phyloP scores from a whole-genome alignment of 2,329 filamentous ascomycete species.

The Colletotrichum sp. region DNA sequence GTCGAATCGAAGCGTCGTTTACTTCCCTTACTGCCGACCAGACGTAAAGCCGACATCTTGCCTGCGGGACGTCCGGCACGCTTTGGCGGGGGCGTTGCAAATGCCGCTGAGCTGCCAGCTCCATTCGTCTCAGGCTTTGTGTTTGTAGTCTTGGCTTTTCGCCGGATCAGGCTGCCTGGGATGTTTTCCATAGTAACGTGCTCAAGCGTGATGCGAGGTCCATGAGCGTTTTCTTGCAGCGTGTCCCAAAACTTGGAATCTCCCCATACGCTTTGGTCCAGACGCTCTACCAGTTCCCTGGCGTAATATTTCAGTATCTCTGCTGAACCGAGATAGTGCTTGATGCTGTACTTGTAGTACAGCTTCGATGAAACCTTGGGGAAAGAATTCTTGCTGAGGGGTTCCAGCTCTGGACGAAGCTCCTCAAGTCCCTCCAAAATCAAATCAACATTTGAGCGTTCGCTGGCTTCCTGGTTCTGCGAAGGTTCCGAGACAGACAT shows the following conservation, averaged over 20 bases:
- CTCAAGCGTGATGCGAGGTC: neutral
- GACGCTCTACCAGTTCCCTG: slow-evolving; percentile 29
- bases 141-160: neutral
- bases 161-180: neutral
- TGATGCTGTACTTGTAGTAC: slow-evolving; percentile 40
- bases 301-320: slow-evolving; percentile 43
- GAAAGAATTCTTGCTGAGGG: slow-evolving; percentile 1
- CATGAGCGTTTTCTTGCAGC: slow-evolving; percentile 25
- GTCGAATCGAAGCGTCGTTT: slow-evolving; percentile 50
- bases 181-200: neutral
- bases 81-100: slow-evolving; percentile 6
- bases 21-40: slow-evolving; percentile 34
- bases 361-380: slow-evolving; percentile 36
- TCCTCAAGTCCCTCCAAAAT: slow-evolving; percentile 29
- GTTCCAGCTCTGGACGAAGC: slow-evolving; percentile 29
- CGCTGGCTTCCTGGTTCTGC: neutral
- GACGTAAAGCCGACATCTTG: slow-evolving; percentile 51
- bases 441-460: slow-evolving; percentile 1
- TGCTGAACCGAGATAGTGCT: slow-evolving; percentile 31
- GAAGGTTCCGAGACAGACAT: neutral
- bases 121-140: neutral
- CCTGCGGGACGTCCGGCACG: slow-evolving; percentile 39
- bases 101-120: neutral
- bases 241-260: slow-evolving; percentile 33
- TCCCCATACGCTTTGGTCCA: slow-evolving; percentile 29